Base-by-base conservation (phyloP, 352 stramenopile genomes). In the Pythium angustatum region DNA sequence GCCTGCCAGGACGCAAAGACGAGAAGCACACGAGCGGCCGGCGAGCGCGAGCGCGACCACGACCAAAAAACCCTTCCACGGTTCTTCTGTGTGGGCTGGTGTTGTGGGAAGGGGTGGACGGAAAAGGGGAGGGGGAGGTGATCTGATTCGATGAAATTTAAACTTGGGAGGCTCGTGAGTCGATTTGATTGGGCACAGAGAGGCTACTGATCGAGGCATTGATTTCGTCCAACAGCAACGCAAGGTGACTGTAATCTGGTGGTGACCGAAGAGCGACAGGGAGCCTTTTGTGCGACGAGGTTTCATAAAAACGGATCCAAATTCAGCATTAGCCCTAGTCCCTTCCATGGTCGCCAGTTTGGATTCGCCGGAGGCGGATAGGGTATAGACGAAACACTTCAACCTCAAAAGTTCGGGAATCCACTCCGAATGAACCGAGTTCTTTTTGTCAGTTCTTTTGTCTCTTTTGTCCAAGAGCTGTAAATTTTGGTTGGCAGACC, bases 291-390 rank as follows among this genome's bases (percentile, higher is more conserved):
- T 57, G 62, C 36, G 62, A 69, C 62, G 56, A 45, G 62, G 76
- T 63, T 73, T 67, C 76, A 84, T 81, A 84, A 69, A 84, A 81
- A 78, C 67, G 73, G 61, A 81, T 69, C 62, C 68, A 67, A 40
- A 59, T 17, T n/a, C 27, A 31, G 30, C 22, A n/a, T 19, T 11
- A 12, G 57, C 49, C 64, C 64, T 62, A 71, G 2, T n/a, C 55
- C 63, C 54, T 48, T 7, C 8, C 27, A 64, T 61, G 53, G 50
- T 69, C 62, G 62, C 45, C 55, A 65, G 63, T 41, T 49, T 36
- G 24, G n/a, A n/a, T n/a, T n/a, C n/a, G n/a, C n/a, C n/a, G 21
- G 7, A 10, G 30, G 57, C 14, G 45, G 50, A 27, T 65, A 58
- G 48, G 58, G 58, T 24, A 51, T 26, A 48, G 58, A 53, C 48